Evolutionary conservation across 768 basidiomycete genomes (phyloP).

Genomic region (Trametes cubensis): DNA sequence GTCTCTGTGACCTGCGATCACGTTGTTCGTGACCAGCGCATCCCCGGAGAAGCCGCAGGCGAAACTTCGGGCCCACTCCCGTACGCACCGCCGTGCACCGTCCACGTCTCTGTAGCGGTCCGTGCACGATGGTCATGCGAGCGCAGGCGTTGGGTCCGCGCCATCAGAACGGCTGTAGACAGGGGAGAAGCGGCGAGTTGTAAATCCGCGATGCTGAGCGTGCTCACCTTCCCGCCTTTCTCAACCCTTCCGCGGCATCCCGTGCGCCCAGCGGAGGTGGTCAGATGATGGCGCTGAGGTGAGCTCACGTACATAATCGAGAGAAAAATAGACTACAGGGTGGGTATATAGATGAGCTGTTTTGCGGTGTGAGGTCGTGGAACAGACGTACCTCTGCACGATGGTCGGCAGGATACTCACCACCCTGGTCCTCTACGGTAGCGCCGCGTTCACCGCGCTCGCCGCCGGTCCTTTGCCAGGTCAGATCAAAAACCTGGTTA

Average conservation of each 20-base stretch:
- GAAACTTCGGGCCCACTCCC: constrained; percentile 10
- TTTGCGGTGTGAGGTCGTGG: not conserved
- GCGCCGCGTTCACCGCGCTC: not conserved
- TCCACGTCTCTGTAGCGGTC: not conserved
- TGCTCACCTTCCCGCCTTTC: not conserved
- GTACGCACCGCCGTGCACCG: not conserved
- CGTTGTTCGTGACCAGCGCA: constrained; percentile 2
- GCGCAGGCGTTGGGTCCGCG: not conserved
- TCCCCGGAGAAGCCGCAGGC: not conserved
- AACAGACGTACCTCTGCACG: not conserved
- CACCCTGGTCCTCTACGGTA: not conserved
- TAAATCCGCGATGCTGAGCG: not conserved
- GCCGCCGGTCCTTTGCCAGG: constrained; percentile 33
- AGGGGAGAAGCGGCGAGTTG: not conserved
- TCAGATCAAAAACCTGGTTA: constrained; percentile 65
- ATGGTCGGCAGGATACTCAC: constrained; percentile 1
- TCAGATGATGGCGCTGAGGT: not conserved
- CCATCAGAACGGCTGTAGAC: not conserved
- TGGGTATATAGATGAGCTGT: not conserved
- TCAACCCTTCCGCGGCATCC: not conserved
- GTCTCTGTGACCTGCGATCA: constrained; percentile 1
- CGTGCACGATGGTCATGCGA: constrained; percentile 8
- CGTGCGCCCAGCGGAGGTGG: not conserved
- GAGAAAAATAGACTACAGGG: constrained; percentile 1
- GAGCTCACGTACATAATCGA: not conserved